These are phyloP conservation scores for Gossypium longicalyx DNA, from an alignment of 345 rosid species.

Conservation along the genomic window DNA sequence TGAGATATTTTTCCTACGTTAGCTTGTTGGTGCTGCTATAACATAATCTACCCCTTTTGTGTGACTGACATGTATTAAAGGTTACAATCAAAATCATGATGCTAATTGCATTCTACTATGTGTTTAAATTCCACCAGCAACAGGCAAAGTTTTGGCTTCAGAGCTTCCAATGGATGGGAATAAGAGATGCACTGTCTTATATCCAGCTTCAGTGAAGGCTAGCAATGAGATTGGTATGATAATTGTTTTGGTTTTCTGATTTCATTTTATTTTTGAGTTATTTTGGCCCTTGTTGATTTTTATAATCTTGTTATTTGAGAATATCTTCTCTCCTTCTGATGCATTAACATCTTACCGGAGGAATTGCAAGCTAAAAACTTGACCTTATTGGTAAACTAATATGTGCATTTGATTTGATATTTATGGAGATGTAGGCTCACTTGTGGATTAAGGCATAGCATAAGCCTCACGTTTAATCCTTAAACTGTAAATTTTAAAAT, in stretches of 20 bases:
- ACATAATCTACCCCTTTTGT: not conserved
- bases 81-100: not conserved
- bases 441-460: not conserved
- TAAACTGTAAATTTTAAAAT: not conserved
- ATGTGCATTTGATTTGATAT: not conserved
- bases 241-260: constrained; percentile 13
- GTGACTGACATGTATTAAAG: not conserved
- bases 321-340: not conserved
- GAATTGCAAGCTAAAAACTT: not conserved
- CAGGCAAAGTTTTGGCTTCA: constrained; percentile 83
- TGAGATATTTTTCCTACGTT: not conserved
- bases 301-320: not conserved
- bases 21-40: not conserved
- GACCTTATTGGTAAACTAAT: not conserved
- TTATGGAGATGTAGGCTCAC: not conserved
- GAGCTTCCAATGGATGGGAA: constrained; percentile 74
- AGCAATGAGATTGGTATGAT: constrained; percentile 78
- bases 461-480: not conserved
- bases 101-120: not conserved
- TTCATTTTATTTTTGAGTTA: constrained; percentile 2
- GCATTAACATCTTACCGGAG: not conserved
- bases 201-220: constrained; percentile 93
- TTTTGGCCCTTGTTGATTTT: not conserved
- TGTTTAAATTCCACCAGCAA: constrained; percentile 46
- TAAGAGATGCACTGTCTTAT: constrained; percentile 67